phyloP scores from a whole-genome alignment of 257 asterid genomes.

The Salvia miltiorrhiza region DNA sequence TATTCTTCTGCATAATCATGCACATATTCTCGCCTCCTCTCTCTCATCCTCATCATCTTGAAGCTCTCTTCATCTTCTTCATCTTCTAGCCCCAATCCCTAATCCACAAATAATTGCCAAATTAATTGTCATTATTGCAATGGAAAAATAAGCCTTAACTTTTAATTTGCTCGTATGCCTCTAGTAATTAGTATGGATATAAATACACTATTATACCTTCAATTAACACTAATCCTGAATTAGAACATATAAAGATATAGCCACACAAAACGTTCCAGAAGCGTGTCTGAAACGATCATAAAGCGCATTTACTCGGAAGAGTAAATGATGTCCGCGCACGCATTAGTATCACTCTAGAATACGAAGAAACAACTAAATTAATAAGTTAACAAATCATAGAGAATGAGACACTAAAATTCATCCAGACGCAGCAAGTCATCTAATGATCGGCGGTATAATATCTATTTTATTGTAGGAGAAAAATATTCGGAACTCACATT shows the following conservation, averaged over 20 bases:
- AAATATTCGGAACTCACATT: constrained; percentile 43
- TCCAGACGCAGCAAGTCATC: not conserved
- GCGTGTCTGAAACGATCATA: too few species aligned
- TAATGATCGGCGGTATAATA: not conserved
- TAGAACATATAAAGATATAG: not conserved
- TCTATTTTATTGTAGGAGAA: not conserved
- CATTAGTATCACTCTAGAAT: not conserved
- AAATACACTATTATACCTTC: not conserved
- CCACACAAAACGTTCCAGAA: not conserved
- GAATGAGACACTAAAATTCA: not conserved
- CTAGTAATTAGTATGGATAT: not conserved
- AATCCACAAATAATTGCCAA: constrained; percentile 21
- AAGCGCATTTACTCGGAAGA: not conserved
- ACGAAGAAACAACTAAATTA: not conserved
- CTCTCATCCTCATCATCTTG: constrained; percentile 59
- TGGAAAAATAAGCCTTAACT: not conserved
- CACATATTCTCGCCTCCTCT: constrained; percentile 80
- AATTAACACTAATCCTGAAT: not conserved
- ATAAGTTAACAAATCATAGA: not conserved
- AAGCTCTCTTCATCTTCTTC: constrained; percentile 76
- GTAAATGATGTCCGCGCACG: not conserved
- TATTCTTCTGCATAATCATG: constrained; percentile 82
- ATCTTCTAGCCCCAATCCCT: constrained; percentile 62
- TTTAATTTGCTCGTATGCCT: constrained; percentile 9
- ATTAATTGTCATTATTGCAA: not conserved